phyloP scores from a whole-genome alignment of 768 basidiomycete genomes.

The Agrocybe praecox region DNA sequence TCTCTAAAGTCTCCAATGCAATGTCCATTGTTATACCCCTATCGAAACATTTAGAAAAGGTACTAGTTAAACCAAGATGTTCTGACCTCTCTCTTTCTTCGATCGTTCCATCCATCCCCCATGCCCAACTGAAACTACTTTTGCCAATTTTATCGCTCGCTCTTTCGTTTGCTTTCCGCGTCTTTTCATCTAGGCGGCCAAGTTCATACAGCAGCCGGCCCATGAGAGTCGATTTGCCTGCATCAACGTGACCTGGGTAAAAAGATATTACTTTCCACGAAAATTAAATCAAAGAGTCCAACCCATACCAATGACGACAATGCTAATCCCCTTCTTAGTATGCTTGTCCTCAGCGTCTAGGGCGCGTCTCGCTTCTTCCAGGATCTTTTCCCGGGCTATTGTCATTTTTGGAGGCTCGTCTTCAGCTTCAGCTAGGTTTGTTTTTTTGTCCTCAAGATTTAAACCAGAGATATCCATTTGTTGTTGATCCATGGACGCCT shows the following conservation, averaged over 20 bases:
- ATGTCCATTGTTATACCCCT: slow-evolving; percentile 99
- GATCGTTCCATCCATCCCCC: slow-evolving; percentile 90
- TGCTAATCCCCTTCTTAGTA: slow-evolving; percentile 71
- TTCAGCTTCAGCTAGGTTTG: slow-evolving; percentile 39
- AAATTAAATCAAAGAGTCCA: neutral
- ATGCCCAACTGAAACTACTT: slow-evolving; percentile 96
- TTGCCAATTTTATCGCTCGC: slow-evolving; percentile 91
- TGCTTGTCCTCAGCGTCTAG: slow-evolving; percentile 49
- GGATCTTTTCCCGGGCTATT: slow-evolving; percentile 76
- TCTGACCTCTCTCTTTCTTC: slow-evolving; percentile 92
- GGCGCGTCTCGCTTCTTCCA: slow-evolving; percentile 73
- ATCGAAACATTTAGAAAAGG: neutral
- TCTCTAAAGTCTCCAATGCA: slow-evolving; percentile 77
- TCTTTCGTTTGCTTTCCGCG: slow-evolving; percentile 80
- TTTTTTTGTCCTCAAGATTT: slow-evolving; percentile 49
- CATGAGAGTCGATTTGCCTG: slow-evolving; percentile 98
- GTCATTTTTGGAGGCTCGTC: slow-evolving; percentile 66
- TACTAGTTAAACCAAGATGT: neutral
- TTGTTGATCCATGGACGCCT: slow-evolving; percentile 46
- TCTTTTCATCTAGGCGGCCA: slow-evolving; percentile 86
- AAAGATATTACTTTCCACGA: neutral
- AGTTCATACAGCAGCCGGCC: slow-evolving; percentile 92
- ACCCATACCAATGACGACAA: slow-evolving; percentile 87
- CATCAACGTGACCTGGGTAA: slow-evolving; percentile 90
- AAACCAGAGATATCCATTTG: slow-evolving; percentile 75